Base-by-base conservation (phyloP, 345 rosid species). In the Arabidopsis suecica region DNA sequence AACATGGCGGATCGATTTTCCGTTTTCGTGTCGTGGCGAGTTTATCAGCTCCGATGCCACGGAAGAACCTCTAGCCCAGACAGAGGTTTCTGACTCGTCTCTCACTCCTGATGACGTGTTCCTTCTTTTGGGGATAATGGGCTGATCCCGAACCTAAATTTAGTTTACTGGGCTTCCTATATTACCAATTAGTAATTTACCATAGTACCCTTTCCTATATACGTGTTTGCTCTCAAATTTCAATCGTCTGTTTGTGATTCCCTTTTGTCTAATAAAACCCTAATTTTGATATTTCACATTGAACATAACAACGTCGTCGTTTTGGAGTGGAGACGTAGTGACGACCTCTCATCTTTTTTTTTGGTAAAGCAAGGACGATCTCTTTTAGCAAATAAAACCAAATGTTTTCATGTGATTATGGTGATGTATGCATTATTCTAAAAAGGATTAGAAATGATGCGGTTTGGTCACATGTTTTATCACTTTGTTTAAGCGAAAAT, bases 381-480 rank as follows among this genome's bases (percentile, higher is more conserved):
- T 62, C 4, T 4, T 40, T 61, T 6, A 7, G 20, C 3, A 23
- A 4, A 12, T 3, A 12, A 40, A 41, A 12, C 11, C 48, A 61
- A 13, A 22, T 22, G 1, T 4, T 7, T 9, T 47, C 47, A 65
- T 47, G 69, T 32, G 69, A n/a, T 60, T 71, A 61, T 71, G 32
- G 53, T 72, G 61, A 30, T 51, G 69, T 62, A 40, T 30, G 3
- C 36, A 12, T 41, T 4, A 34, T 13, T 6, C 0, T 20, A n/a
- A 56, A 38, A 30, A 23, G 2, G 1, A 12, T 9, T 45, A 37
- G 8, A 58, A 40, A 22, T 68, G 69, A 75, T 68, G 74, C 63
- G 10, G 51, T 41, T 30, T 48, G 16, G 69, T 60, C 79, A 76
- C 74, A 68, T 68, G 74, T 68, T 60, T 33, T 75, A 68, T 60